phyloP scores from a whole-genome alignment of 2,329 filamentous ascomycete species.

The Aspergillus fijiensis region DNA sequence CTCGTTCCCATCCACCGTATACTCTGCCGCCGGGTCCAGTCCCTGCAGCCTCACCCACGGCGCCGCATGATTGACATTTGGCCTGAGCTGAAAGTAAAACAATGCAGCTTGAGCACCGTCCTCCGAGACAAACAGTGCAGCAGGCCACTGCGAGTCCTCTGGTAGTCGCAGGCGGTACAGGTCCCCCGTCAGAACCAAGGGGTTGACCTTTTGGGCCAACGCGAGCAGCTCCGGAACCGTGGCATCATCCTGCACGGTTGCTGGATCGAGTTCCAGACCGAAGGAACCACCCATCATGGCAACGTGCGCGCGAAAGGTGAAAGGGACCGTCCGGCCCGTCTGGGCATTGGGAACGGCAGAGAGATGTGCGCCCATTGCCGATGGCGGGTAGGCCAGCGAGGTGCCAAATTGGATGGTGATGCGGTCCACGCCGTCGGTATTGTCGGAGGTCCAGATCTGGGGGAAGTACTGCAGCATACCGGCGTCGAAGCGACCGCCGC shows the following conservation, averaged over 20 bases:
- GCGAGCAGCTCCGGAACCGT: slow-evolving; percentile 56
- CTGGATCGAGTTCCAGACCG: slow-evolving; percentile 63
- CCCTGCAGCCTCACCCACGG: slow-evolving; percentile 58
- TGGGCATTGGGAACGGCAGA: slow-evolving; percentile 61
- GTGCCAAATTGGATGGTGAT: slow-evolving; percentile 65
- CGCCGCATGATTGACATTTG: slow-evolving; percentile 53
- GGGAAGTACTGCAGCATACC: slow-evolving; percentile 65
- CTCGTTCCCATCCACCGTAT: slow-evolving; percentile 50
- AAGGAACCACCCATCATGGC: slow-evolving; percentile 70
- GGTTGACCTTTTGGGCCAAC: slow-evolving; percentile 58
- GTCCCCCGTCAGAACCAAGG: slow-evolving; percentile 58
- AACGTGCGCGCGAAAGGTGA: slow-evolving; percentile 63
- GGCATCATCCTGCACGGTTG: slow-evolving; percentile 49
- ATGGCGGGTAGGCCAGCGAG: slow-evolving; percentile 61
- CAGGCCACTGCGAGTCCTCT: slow-evolving; percentile 62
- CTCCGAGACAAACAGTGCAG: slow-evolving; percentile 58
- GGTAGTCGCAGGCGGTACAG: slow-evolving; percentile 61
- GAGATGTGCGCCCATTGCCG: slow-evolving; percentile 65
- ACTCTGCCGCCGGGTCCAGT: neutral
- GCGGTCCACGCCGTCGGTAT: slow-evolving; percentile 63
- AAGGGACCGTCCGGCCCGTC: slow-evolving; percentile 55
- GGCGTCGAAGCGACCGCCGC: slow-evolving; percentile 64
- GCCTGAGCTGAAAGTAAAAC: slow-evolving; percentile 61
- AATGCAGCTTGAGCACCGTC: slow-evolving; percentile 54
- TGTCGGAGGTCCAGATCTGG: slow-evolving; percentile 65